Evolutionary conservation across 2,329 filamentous ascomycete genomes (phyloP).

Genomic region (Anthostomella pinea): DNA sequence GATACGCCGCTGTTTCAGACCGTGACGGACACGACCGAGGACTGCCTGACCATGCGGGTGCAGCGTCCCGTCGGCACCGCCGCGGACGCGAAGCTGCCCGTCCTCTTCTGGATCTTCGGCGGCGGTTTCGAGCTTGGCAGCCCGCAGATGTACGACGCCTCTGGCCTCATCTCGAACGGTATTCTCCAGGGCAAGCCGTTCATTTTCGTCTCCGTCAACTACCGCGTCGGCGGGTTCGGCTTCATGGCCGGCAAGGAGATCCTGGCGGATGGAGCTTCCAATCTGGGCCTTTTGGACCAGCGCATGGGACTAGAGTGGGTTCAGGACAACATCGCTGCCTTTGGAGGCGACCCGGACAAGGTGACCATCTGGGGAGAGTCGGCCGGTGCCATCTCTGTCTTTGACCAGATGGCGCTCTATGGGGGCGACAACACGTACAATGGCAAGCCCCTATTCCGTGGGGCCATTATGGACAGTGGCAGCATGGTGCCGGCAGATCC

Average conservation of each 20-base stretch:
- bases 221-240: constrained; percentile 71
- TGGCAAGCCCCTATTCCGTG: constrained; percentile 70
- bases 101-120: constrained; percentile 70
- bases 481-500: constrained; percentile 58
- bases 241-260: constrained; percentile 70
- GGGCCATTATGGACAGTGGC: constrained; percentile 75
- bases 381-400: constrained; percentile 69
- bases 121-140: constrained; percentile 58
- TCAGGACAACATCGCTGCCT: constrained; percentile 71
- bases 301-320: constrained; percentile 72
- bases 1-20: constrained; percentile 57
- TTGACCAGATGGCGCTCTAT: constrained; percentile 74
- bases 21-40: constrained; percentile 54
- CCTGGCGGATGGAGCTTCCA: constrained; percentile 62
- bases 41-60: constrained; percentile 62
- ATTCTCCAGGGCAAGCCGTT: constrained; percentile 57
- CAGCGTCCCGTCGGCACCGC: constrained; percentile 56
- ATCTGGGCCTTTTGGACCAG: constrained; percentile 72
- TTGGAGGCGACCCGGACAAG: constrained; percentile 75
- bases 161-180: constrained; percentile 44
- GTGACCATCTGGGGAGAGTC: constrained; percentile 79
- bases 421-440: constrained; percentile 73
- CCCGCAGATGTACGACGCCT: constrained; percentile 49
- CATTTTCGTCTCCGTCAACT: constrained; percentile 75
- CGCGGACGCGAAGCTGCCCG: constrained; percentile 56